phyloP scores from a whole-genome alignment of 23 red algal species.

The Gracilaria gracilis region DNA sequence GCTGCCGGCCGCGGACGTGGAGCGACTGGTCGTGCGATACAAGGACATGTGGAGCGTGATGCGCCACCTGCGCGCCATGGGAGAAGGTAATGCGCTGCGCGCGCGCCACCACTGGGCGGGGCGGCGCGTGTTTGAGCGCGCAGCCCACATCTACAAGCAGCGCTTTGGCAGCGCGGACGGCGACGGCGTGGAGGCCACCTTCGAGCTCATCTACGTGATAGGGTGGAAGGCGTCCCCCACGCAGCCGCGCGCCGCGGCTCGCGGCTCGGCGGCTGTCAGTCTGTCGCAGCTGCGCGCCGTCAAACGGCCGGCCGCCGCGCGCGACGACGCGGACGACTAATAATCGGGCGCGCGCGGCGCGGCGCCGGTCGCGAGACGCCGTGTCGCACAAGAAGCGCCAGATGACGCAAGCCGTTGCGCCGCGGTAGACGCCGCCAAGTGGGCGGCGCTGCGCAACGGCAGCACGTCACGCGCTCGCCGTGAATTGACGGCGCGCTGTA shows the following conservation, averaged over 20 bases:
- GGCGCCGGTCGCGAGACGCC: neutral
- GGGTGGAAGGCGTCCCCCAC: conserved; percentile 71
- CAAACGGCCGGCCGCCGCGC: neutral
- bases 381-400: neutral
- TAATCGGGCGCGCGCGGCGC: neutral
- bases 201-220: conserved; percentile 92
- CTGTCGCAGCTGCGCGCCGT: neutral
- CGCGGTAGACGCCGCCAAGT: neutral
- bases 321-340: too few species aligned
- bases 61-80: conserved; percentile 86
- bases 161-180: conserved; percentile 67
- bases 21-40: conserved; percentile 76
- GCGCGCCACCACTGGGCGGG: conserved; percentile 61
- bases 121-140: conserved; percentile 64
- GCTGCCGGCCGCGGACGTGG: conserved; percentile 87
- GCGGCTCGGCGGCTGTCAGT: conserved; percentile 24
- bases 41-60: conserved; percentile 79
- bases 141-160: conserved; percentile 76
- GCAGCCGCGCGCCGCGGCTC: conserved; percentile 35
- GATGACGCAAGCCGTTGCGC: neutral
- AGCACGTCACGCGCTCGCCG: conserved; percentile 2
- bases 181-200: conserved; percentile 69
- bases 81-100: conserved; percentile 80
- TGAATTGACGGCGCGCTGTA: conserved; percentile 3
- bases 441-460: neutral